phyloP scores from a whole-genome alignment of 495 filamentous ascomycete genomes.

The Xylaria palmicola region DNA sequence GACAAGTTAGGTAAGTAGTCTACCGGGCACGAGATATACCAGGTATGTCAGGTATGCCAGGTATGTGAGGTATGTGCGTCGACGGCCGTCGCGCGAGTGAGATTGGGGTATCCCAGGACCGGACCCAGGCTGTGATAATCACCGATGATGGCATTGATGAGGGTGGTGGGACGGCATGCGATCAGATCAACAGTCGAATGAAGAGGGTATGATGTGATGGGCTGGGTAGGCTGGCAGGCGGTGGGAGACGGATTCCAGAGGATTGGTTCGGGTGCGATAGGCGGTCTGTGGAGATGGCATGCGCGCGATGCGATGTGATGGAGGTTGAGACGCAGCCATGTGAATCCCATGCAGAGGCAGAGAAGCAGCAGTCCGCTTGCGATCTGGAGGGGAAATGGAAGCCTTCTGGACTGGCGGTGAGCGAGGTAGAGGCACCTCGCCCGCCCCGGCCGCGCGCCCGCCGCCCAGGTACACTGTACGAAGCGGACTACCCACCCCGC shows the following conservation, averaged over 20 bases:
- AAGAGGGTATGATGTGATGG: conserved; percentile 18
- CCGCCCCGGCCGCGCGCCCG: background rate
- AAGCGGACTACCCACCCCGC: background rate
- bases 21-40: too few relatives aligned
- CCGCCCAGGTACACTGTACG: background rate
- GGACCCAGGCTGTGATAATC: conserved; percentile 2
- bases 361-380: conserved; percentile 8
- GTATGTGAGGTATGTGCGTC: too few relatives aligned
- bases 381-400: conserved; percentile 17
- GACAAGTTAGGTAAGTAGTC: too few relatives aligned
- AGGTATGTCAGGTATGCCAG: too few relatives aligned
- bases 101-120: conserved; percentile 7
- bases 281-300: conserved; percentile 17
- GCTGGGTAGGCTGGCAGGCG: conserved; percentile 10
- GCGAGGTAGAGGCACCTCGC: conserved; percentile 5
- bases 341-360: conserved; percentile 17
- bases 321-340: conserved; percentile 13
- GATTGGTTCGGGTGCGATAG: conserved; percentile 17
- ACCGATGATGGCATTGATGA: conserved; percentile 13
- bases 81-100: background rate
- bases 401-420: conserved; percentile 20
- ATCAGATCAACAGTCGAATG: conserved; percentile 17
- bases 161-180: conserved; percentile 11
- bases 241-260: conserved; percentile 17
- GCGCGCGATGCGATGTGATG: conserved; percentile 17